Evolutionary conservation across 2,329 filamentous ascomycete species (phyloP).

Genomic region (Chrysosporium keratinophilum): DNA sequence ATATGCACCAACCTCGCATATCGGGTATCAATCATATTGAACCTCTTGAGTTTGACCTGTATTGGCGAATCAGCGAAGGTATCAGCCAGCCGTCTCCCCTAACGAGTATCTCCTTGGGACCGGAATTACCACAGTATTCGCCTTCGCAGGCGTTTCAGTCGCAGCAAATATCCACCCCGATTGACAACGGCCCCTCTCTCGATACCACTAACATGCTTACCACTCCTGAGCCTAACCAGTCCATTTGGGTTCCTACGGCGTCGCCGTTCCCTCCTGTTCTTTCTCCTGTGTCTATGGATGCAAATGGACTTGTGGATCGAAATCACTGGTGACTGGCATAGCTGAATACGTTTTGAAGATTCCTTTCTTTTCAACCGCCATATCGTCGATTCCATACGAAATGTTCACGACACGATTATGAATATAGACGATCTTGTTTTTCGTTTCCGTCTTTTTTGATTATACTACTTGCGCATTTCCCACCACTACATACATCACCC

Average conservation of each 20-base stretch:
- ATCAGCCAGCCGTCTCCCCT: slow-evolving; percentile 4
- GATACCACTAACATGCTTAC: slow-evolving; percentile 2
- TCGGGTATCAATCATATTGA: slow-evolving; percentile 1
- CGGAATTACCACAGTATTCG: slow-evolving; percentile 11
- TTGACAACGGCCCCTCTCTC: slow-evolving; percentile 1
- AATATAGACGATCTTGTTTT: slow-evolving; percentile 5
- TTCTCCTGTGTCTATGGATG: slow-evolving; percentile 5
- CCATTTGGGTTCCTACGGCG: slow-evolving; percentile 12
- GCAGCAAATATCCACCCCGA: slow-evolving; percentile 6
- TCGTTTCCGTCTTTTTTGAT: not conserved
- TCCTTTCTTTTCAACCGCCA: not conserved
- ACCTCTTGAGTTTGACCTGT: slow-evolving; percentile 9
- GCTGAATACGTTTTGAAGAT: not conserved
- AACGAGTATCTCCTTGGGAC: slow-evolving; percentile 4
- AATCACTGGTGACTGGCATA: not conserved
- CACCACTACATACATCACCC: not conserved
- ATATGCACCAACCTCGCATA: slow-evolving; percentile 9
- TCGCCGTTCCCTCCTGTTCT: slow-evolving; percentile 10
- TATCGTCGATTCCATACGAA: not conserved
- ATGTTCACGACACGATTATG: not conserved
- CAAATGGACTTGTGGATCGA: not conserved
- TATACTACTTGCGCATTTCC: not conserved
- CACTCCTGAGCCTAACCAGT: slow-evolving; percentile 6
- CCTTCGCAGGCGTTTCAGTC: slow-evolving; percentile 2
- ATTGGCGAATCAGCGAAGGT: slow-evolving; percentile 8